Evolutionary conservation across 768 basidiomycete genomes (phyloP).

Genomic region (Leccinum incarnatum): DNA sequence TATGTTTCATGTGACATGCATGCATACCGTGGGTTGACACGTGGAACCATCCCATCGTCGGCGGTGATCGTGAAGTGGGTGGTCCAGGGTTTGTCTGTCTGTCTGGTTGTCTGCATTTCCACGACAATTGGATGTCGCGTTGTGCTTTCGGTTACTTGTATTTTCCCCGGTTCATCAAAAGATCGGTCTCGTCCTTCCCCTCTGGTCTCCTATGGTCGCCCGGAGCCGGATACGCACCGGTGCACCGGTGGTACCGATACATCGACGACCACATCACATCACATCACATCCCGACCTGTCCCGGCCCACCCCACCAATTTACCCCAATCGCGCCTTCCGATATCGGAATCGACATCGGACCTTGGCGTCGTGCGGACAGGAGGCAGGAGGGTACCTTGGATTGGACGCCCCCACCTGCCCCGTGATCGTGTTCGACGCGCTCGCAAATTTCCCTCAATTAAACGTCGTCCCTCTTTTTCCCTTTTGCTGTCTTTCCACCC

Average conservation of each 20-base stretch:
- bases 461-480: not conserved
- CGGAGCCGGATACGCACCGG: not conserved
- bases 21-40: not conserved
- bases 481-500: not conserved
- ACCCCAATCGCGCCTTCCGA: conserved; percentile 2
- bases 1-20: conserved; percentile 3
- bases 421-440: not conserved
- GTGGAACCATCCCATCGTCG: not conserved
- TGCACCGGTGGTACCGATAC: not conserved
- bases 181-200: not conserved
- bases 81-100: not conserved
- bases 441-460: conserved; percentile 9
- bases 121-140: not conserved
- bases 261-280: not conserved
- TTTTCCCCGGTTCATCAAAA: not conserved
- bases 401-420: not conserved
- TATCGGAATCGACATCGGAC: conserved; percentile 5
- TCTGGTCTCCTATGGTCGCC: not conserved
- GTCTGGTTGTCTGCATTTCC: not conserved
- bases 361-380: not conserved
- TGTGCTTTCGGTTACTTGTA: not conserved
- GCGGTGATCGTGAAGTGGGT: not conserved
- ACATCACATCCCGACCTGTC: not conserved
- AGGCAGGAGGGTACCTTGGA: not conserved
- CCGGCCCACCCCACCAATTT: not conserved